phyloP scores from a whole-genome alignment of 805 yeast genomes.

The Lipomyces spencermartinsiae region DNA sequence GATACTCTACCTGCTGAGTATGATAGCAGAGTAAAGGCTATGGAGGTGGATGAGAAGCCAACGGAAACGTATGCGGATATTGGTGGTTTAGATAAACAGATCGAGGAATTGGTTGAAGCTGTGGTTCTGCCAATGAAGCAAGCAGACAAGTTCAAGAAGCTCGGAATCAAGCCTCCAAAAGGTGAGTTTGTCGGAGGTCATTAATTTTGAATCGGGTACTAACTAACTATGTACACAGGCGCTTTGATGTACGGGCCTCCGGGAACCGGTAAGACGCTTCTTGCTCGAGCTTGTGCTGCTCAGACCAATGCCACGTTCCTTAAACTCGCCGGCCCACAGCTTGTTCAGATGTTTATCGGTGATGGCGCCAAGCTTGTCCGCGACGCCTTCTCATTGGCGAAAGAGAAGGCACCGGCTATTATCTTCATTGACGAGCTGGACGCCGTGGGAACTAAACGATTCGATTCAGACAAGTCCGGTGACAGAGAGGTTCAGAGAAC shows the following conservation, averaged over 20 bases:
- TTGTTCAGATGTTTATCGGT: slow-evolving; percentile 98
- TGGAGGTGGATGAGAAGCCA: slow-evolving; percentile 99
- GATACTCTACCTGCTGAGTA: slow-evolving; percentile 97
- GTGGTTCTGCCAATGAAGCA: slow-evolving; percentile 98
- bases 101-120: slow-evolving; percentile 97
- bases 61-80: slow-evolving; percentile 96
- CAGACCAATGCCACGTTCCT: slow-evolving; percentile 97
- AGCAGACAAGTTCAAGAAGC: slow-evolving; percentile 89
- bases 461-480: slow-evolving; percentile 96
- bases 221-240: slow-evolving; percentile 31
- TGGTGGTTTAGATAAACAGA: slow-evolving; percentile 98
- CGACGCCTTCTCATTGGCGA: slow-evolving; percentile 96
- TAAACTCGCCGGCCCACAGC: slow-evolving; percentile 96
- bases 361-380: slow-evolving; percentile 98
- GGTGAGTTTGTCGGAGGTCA: slow-evolving; percentile 52
- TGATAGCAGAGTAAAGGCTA: slow-evolving; percentile 96
- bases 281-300: slow-evolving; percentile 99
- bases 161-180: slow-evolving; percentile 97
- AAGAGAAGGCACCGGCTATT: slow-evolving; percentile 97
- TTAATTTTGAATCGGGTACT: not conserved
- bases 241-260: slow-evolving; percentile 99
- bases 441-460: slow-evolving; percentile 98
- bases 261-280: slow-evolving; percentile 96
- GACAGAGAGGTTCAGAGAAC: slow-evolving; percentile 99
- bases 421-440: slow-evolving; percentile 98